Evolutionary conservation across 306 rosid genomes (phyloP).

Genomic region (Gastrolobium bilobum): DNA sequence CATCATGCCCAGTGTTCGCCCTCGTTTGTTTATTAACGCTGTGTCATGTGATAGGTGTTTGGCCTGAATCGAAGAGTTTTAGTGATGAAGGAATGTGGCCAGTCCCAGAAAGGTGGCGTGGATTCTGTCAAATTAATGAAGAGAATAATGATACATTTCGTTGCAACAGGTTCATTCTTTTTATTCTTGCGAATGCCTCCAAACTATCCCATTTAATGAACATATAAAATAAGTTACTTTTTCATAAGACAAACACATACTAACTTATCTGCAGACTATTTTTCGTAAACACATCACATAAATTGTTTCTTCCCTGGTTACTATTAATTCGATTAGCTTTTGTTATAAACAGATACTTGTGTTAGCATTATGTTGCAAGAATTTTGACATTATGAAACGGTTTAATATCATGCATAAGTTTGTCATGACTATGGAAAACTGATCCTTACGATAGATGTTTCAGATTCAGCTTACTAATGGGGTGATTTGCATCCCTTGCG

Average conservation of each 20-base stretch:
- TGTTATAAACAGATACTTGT: no score
- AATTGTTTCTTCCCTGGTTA: no score
- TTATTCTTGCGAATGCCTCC: neutral
- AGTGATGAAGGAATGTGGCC: slow-evolving; percentile 68
- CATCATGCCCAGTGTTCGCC: neutral
- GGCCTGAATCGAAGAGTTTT: slow-evolving; percentile 88
- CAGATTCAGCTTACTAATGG: neutral
- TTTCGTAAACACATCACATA: no score
- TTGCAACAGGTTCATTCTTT: slow-evolving; percentile 69
- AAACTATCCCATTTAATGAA: neutral
- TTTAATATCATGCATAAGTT: neutral
- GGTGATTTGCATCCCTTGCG: neutral
- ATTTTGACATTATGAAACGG: neutral
- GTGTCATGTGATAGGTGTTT: slow-evolving; percentile 61
- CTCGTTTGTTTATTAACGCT: neutral
- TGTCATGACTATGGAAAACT: neutral
- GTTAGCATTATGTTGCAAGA: neutral
- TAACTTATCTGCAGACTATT: no score
- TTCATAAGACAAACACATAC: no score
- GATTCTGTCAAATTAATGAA: slow-evolving; percentile 53
- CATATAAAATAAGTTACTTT: neutral
- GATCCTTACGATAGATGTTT: neutral
- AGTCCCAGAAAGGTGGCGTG: slow-evolving; percentile 69
- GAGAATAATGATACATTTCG: slow-evolving; percentile 20
- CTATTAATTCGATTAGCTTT: no score